phyloP scores from a whole-genome alignment of 2,329 filamentous ascomycete species.

The Pestalotiopsis fici region DNA sequence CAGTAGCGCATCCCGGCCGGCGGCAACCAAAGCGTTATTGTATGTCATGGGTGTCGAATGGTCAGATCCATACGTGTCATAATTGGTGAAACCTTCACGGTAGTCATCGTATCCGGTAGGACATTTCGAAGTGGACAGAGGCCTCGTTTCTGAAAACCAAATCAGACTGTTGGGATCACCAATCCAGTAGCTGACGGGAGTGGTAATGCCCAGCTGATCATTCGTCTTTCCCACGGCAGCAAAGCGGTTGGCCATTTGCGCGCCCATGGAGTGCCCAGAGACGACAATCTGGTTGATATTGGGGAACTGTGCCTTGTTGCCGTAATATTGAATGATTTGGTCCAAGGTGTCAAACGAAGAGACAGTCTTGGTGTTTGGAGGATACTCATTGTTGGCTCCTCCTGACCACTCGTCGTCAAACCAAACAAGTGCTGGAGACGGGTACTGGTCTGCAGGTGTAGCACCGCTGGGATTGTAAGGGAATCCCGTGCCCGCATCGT shows the following conservation, averaged over 20 bases:
- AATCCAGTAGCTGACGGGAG: conserved; percentile 13
- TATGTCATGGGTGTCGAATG: conserved; percentile 8
- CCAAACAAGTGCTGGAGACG: conserved; percentile 13
- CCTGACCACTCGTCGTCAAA: conserved; percentile 9
- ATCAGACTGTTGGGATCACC: conserved; percentile 14
- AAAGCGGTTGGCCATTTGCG: conserved; percentile 13
- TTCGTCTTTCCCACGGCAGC: conserved; percentile 13
- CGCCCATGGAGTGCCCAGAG: conserved; percentile 13
- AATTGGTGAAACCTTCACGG: conserved; percentile 13
- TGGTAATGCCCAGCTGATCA: conserved; percentile 2
- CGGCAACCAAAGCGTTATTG: conserved; percentile 7
- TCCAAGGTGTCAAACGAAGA: conserved; percentile 12
- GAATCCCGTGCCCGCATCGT: conserved; percentile 10
- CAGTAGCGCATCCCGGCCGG: conserved; percentile 9
- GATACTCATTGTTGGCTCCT: conserved; percentile 13
- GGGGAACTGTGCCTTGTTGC: conserved; percentile 10
- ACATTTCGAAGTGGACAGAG: conserved; percentile 9
- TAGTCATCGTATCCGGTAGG: conserved; percentile 10
- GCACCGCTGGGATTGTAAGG: conserved; percentile 9
- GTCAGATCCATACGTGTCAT: conserved; percentile 7
- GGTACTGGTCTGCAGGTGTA: conserved; percentile 1
- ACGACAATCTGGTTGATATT: conserved; percentile 16
- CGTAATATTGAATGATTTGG: conserved; percentile 12
- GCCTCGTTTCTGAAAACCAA: conserved; percentile 11
- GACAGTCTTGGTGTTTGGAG: background rate